Base-by-base conservation (phyloP, 768 basidiomycete species). In the Termitomyces sp. region DNA sequence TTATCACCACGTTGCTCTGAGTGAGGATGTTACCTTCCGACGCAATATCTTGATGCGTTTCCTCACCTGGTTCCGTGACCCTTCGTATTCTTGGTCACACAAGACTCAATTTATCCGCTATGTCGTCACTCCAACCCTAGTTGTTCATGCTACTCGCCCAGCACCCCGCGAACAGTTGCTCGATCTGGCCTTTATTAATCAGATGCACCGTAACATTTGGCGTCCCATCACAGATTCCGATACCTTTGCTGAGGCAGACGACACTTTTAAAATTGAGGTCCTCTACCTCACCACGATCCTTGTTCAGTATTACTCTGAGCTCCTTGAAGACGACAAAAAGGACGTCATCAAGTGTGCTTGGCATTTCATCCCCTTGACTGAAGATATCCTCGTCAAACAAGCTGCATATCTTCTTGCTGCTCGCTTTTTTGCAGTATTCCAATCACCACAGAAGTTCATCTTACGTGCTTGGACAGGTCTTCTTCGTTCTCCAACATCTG, bases 311-410 rank as follows among this genome's bases (percentile, higher is more conserved):
- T 94, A 92, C 62, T 81, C 87, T 2, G 75, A 83, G n/a, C 71
- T 92, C n/a, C 77, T 97, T 44, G 84, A 84, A 58, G 88, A 92
- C 46, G 84, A 82, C 37, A 85, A 90, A 71, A 98, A 94, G 69
- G 92, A 95, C 59, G 86, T 98, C 63, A 94, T 98, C 75, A 91
- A 89, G 69, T 89, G 90, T 57, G 92, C 93, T 20, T 98, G 94
- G 94, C 82, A 87, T 65, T 91, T 87, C 64, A 90, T 95, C 63
- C 81, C 81, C 6, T 66, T 66, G 52, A 86, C 78, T 55, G 92
- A 96, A 42, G 97, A 98, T 69, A 81, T 88, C 5, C 85, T 94
- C 20, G 92, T 97, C 66, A 95, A 93, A 70, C 92, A 98, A 69
- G 91, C 91, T 9, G 90, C 93, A 0, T 94, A 94, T 68, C 82